Conservation (phyloP, 129 eudicot species). For the Helianthus tuberosus region DNA sequence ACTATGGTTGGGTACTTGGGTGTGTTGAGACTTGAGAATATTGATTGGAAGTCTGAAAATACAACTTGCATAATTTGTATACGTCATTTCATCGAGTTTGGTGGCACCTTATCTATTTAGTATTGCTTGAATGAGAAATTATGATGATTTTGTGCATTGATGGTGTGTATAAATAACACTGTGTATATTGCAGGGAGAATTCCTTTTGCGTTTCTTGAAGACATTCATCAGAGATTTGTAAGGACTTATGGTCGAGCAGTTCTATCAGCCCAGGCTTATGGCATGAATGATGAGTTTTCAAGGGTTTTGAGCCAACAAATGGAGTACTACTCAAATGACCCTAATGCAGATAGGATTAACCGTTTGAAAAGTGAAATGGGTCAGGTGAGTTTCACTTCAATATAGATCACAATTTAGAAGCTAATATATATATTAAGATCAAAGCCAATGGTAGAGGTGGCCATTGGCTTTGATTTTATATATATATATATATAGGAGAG, state of each 20-base stretch:
- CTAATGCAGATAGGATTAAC: constrained; percentile 94
- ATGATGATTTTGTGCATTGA: neutral
- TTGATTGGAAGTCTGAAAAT: neutral
- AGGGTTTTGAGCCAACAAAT: constrained; percentile 93
- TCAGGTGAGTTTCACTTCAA: constrained; percentile 56
- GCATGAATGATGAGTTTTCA: constrained; percentile 97
- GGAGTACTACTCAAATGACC: constrained; percentile 92
- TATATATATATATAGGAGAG: too few relatives aligned
- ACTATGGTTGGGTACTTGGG: neutral
- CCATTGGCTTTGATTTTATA: too few relatives aligned
- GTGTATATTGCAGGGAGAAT: constrained; percentile 68
- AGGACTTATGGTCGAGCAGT: constrained; percentile 93
- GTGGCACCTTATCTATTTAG: neutral
- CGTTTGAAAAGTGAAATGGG: constrained; percentile 96
- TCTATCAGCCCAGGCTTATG: constrained; percentile 88
- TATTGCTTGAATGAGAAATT: neutral
- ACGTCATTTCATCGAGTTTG: neutral
- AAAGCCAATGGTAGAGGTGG: neutral
- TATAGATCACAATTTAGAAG: neutral
- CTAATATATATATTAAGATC: too few relatives aligned
- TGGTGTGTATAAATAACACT: neutral
- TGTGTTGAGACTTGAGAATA: neutral
- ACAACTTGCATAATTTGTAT: neutral
- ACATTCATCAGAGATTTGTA: constrained; percentile 92
- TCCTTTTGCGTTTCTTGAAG: constrained; percentile 96